A percentile compares a stretch with the other conserved stretches of the same genome.
These are phyloP conservation scores for Podaxis carcinomalis DNA, from an alignment of 768 basidiomycete genomes.

Conservation along the genomic window DNA sequence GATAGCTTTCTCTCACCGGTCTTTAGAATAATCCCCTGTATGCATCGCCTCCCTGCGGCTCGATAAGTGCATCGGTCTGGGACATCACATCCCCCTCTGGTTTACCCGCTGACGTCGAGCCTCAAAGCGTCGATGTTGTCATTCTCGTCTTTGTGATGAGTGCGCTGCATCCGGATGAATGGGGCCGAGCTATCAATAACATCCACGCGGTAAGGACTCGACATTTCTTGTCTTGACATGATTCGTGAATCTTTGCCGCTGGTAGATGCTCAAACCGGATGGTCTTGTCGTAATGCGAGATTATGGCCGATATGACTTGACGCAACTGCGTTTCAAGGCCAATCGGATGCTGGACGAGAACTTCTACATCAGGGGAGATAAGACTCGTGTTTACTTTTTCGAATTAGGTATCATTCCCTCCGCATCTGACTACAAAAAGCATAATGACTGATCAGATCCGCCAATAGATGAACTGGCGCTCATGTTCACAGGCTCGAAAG, in stretches of 20 bases:
- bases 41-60: conserved; percentile 57
- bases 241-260: neutral
- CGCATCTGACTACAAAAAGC: neutral
- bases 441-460: conserved; percentile 3
- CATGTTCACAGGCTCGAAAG: conserved; percentile 65
- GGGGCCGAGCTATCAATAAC: conserved; percentile 79
- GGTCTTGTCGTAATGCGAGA: conserved; percentile 86
- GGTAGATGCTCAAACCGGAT: conserved; percentile 84
- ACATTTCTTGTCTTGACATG: neutral
- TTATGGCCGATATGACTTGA: conserved; percentile 93
- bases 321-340: conserved; percentile 89
- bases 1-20: neutral
- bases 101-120: conserved; percentile 60
- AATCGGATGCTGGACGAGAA: conserved; percentile 88
- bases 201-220: conserved; percentile 55
- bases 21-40: conserved; percentile 71
- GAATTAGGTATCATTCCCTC: conserved; percentile 55
- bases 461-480: conserved; percentile 69
- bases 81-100: conserved; percentile 67
- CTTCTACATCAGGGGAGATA: conserved; percentile 95
- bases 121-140: conserved; percentile 77
- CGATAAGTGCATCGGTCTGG: conserved; percentile 83
- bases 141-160: conserved; percentile 94
- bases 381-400: conserved; percentile 97
- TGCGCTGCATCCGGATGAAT: conserved; percentile 91